Percentiles rank a stretch among this genome's conserved stretches.
Evolutionary conservation across 331 rosid species (phyloP).

Genomic region (Pyrus hybrid): DNA sequence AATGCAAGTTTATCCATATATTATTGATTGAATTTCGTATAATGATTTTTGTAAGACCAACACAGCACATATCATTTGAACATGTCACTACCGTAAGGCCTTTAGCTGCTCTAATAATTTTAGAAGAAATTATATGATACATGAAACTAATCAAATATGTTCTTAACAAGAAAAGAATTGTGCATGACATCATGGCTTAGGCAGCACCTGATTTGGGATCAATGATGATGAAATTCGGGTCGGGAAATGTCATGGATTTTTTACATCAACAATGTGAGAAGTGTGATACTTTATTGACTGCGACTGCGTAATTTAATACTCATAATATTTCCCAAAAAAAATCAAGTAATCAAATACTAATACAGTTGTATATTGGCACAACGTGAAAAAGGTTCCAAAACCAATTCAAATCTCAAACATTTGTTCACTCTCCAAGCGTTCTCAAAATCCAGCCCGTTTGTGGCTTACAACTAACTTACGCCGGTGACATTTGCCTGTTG

Average conservation of each 20-base stretch:
- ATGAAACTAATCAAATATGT: background rate
- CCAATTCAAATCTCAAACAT: too few relatives aligned
- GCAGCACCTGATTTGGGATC: background rate
- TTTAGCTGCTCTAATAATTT: background rate
- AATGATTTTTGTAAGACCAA: background rate
- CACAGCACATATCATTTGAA: background rate
- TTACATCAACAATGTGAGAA: background rate
- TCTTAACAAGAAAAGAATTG: background rate
- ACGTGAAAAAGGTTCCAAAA: too few relatives aligned
- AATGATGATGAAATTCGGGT: constrained; percentile 20
- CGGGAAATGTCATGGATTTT: constrained; percentile 10
- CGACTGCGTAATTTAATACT: background rate
- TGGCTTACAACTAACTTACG: too few relatives aligned
- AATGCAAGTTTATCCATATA: too few relatives aligned
- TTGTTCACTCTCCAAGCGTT: too few relatives aligned
- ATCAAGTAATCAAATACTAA: too few relatives aligned
- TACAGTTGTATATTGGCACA: too few relatives aligned
- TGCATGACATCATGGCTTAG: constrained; percentile 2
- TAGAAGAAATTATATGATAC: background rate
- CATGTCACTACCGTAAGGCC: background rate
- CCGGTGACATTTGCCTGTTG: too few relatives aligned
- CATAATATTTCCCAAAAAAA: background rate
- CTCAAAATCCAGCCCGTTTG: too few relatives aligned
- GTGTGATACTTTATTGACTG: constrained; percentile 6
- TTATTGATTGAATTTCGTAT: background rate